phyloP scores from a whole-genome alignment of 2,329 filamentous ascomycete species.

The Pseudogymnoascus sp. region DNA sequence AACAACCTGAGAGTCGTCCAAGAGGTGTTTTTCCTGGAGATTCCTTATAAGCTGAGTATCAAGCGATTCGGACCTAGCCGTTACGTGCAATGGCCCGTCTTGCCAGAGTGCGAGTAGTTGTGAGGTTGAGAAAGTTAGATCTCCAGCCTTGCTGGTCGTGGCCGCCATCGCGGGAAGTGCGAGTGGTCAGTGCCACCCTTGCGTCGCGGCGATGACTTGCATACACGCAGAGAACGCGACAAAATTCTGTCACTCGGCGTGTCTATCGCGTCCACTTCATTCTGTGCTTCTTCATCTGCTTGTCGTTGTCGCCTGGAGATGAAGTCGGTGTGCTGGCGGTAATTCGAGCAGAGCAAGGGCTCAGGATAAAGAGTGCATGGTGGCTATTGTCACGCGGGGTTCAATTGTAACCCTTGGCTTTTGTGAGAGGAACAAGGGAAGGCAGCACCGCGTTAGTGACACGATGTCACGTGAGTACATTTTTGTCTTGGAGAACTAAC shows the following conservation, averaged over 20 bases:
- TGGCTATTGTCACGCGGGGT: background rate
- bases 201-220: conserved; percentile 7
- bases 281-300: background rate
- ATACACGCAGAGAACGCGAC: conserved; percentile 1
- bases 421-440: background rate
- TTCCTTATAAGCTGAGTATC: background rate
- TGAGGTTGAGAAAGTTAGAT: background rate
- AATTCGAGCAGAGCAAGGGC: background rate
- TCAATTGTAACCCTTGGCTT: background rate
- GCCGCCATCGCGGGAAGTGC: background rate
- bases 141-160: background rate
- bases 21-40: background rate
- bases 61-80: background rate
- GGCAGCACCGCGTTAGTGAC: conserved; percentile 2
- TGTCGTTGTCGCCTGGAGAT: background rate
- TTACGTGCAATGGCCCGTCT: background rate
- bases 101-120: background rate
- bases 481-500: background rate
- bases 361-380: background rate
- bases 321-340: background rate
- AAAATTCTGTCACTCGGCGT: background rate
- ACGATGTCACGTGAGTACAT: background rate
- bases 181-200: conserved; percentile 8
- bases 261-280: background rate
- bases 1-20: background rate